Evolutionary conservation across 2,329 filamentous ascomycete genomes (phyloP).

Genomic region (Uncinocarpus reesii): DNA sequence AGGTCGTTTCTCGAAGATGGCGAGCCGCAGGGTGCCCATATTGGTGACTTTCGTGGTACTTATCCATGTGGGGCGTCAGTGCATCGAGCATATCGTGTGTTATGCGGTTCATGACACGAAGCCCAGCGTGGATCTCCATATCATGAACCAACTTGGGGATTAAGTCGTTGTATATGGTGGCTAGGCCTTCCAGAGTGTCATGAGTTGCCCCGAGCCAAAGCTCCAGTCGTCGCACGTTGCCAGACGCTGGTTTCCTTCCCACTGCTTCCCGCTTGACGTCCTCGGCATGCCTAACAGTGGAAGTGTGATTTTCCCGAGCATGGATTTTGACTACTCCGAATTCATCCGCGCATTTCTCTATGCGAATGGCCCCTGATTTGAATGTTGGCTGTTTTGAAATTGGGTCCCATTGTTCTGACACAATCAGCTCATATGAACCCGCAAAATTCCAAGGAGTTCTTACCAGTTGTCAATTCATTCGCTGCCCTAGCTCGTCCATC

Average conservation of each 20-base stretch:
- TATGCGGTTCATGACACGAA: constrained; percentile 24
- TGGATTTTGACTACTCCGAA: constrained; percentile 16
- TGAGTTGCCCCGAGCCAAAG: constrained; percentile 28
- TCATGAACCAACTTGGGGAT: constrained; percentile 23
- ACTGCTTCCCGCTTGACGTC: constrained; percentile 5
- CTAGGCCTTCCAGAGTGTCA: constrained; percentile 21
- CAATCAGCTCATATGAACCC: neutral
- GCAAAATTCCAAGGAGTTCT: neutral
- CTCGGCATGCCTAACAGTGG: constrained; percentile 17
- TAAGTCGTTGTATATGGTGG: constrained; percentile 22
- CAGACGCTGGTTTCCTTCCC: constrained; percentile 10
- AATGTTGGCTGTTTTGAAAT: constrained; percentile 32
- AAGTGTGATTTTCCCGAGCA: constrained; percentile 22
- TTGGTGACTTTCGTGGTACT: constrained; percentile 23
- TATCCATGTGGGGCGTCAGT: constrained; percentile 21
- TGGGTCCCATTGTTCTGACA: constrained; percentile 26
- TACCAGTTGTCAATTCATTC: constrained; percentile 32
- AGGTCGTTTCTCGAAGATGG: constrained; percentile 22
- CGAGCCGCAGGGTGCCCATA: constrained; percentile 19
- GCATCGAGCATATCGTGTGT: constrained; percentile 17
- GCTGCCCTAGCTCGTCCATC: constrained; percentile 27
- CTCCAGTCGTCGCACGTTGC: constrained; percentile 24
- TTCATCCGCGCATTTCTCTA: constrained; percentile 24
- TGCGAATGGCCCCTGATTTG: constrained; percentile 29
- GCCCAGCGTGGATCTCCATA: constrained; percentile 25